A percentile compares a stretch with the other conserved stretches of the same genome.
phyloP scores from a whole-genome alignment of 495 filamentous ascomycete genomes.

The Clohesyomyces aquaticus region DNA sequence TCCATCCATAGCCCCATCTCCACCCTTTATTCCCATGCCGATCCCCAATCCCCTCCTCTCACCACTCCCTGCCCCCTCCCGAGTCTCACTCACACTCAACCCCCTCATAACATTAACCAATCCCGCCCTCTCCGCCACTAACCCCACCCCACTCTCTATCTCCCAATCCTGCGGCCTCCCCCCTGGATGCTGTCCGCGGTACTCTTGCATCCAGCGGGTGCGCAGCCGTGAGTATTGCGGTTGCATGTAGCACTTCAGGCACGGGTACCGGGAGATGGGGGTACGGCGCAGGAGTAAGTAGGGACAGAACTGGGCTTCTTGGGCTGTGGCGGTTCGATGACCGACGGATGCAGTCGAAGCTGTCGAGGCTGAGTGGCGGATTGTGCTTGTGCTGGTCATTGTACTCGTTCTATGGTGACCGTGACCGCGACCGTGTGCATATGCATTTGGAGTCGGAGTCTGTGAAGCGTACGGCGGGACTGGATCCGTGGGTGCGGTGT shows the following conservation, averaged over 20 bases:
- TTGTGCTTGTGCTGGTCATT: too few relatives aligned
- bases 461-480: not conserved
- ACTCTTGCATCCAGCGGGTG: conserved; percentile 13
- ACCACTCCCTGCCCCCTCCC: too few relatives aligned
- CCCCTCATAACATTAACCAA: conserved; percentile 23
- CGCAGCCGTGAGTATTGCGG: not conserved
- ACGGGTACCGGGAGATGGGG: not conserved
- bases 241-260: conserved; percentile 23
- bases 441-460: not conserved
- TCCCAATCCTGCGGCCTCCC: conserved; percentile 6
- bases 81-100: conserved; percentile 7
- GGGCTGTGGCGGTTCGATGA: not conserved
- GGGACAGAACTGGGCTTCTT: not conserved
- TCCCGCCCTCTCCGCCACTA: conserved; percentile 15
- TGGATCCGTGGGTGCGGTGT: not conserved
- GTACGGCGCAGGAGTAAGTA: not conserved
- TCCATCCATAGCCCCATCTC: too few relatives aligned
- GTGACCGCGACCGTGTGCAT: too few relatives aligned
- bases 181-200: conserved; percentile 13
- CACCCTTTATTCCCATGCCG: too few relatives aligned
- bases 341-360: not conserved
- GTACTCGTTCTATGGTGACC: too few relatives aligned
- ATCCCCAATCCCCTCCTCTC: too few relatives aligned
- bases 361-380: not conserved
- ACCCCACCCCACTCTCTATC: conserved; percentile 3